Evolutionary conservation across 2,329 filamentous ascomycete species (phyloP).

Genomic region (Fusarium oligoseptatum): DNA sequence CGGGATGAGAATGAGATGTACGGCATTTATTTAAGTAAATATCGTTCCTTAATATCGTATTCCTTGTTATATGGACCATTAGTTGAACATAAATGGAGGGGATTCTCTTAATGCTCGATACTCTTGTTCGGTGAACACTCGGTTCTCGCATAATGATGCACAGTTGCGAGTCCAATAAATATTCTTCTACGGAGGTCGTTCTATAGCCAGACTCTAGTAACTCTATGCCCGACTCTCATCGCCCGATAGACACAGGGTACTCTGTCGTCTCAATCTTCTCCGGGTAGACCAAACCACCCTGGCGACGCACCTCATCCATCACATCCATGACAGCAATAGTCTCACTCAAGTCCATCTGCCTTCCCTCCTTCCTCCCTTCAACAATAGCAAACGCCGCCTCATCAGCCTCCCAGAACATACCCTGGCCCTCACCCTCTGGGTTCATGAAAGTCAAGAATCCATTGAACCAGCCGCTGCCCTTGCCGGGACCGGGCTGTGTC

Average conservation of each 20-base stretch:
- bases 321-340: conserved; percentile 85
- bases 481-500: conserved; percentile 62
- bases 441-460: conserved; percentile 50
- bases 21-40: neutral
- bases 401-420: conserved; percentile 90
- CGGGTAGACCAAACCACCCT: conserved; percentile 66
- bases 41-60: neutral
- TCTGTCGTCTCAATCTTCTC: conserved; percentile 46
- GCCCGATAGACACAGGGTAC: conserved; percentile 5
- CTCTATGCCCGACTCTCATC: neutral
- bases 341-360: conserved; percentile 76
- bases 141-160: too few species aligned
- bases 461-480: conserved; percentile 31
- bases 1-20: neutral
- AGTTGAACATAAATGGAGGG: neutral
- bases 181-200: neutral
- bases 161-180: too few species aligned
- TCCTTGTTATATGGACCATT: neutral
- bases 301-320: conserved; percentile 67
- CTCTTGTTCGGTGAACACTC: too few species aligned
- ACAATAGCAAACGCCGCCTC: conserved; percentile 79
- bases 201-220: neutral
- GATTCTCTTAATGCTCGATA: neutral
- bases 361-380: conserved; percentile 82
- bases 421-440: conserved; percentile 70